Conservation (phyloP, 2,329 filamentous ascomycete genomes). For the Cytospora mali region DNA sequence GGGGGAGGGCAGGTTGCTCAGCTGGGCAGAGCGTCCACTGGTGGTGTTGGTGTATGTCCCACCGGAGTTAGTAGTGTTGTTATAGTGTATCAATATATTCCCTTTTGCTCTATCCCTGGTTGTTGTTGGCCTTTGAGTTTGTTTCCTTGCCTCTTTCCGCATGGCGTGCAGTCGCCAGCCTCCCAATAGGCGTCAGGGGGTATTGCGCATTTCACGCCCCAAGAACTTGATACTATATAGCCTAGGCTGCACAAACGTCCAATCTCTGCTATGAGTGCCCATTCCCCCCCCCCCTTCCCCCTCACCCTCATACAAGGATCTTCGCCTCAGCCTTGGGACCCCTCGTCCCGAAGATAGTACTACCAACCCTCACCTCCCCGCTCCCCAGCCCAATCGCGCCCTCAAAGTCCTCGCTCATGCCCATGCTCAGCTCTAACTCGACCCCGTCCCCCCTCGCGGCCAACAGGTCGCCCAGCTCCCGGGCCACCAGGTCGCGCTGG, state of each 20-base stretch:
- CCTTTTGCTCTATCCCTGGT: too few species aligned
- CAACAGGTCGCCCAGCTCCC: constrained; percentile 55
- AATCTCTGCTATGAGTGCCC: neutral
- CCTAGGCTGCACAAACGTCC: neutral
- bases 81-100: too few species aligned
- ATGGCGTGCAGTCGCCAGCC: too few species aligned
- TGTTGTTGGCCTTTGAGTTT: too few species aligned
- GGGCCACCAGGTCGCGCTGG: constrained; percentile 70
- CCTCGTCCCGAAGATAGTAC: constrained; percentile 87
- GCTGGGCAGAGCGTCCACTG: too few species aligned
- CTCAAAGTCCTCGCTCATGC: constrained; percentile 97
- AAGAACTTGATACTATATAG: neutral
- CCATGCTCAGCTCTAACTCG: constrained; percentile 89
- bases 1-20: too few species aligned
- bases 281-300: too few species aligned
- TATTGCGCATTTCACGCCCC: too few species aligned
- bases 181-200: too few species aligned
- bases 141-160: too few species aligned
- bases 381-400: constrained; percentile 83
- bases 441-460: constrained; percentile 33
- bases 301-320: constrained; percentile 51
- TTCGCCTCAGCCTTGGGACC: constrained; percentile 79
- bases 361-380: constrained; percentile 87
- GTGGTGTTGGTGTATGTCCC: too few species aligned
- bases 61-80: too few species aligned